Percentiles rank a stretch among this genome's conserved stretches.
Conservation (phyloP, 768 basidiomycete genomes). For the Kwoniella dendrophila region DNA sequence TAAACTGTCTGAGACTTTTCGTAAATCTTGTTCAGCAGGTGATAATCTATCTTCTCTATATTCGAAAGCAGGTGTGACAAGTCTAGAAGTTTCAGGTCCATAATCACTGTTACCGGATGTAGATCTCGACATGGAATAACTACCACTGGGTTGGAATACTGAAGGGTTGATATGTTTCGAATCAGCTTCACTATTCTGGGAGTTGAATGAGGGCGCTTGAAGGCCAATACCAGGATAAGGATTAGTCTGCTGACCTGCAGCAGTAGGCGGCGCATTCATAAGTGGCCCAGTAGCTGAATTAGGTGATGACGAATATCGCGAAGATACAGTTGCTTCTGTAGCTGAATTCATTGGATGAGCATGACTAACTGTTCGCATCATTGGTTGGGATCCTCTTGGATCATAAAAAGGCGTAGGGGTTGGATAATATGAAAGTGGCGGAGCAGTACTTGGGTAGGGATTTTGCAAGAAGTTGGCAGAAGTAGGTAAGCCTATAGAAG, state of each 20-base stretch:
- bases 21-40: conserved; percentile 36
- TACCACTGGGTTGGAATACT: conserved; percentile 27
- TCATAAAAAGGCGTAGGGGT: conserved; percentile 33
- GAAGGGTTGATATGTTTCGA: conserved; percentile 41
- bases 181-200: conserved; percentile 2
- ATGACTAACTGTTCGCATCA: conserved; percentile 48
- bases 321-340: conserved; percentile 39
- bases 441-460: conserved; percentile 26
- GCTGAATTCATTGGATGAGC: conserved; percentile 48
- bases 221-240: neutral
- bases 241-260: conserved; percentile 16
- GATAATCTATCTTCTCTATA: conserved; percentile 33
- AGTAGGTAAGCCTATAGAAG: conserved; percentile 16
- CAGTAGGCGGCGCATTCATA: conserved; percentile 32
- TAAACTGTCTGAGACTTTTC: conserved; percentile 46
- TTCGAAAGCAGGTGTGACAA: conserved; percentile 42
- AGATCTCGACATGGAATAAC: conserved; percentile 47
- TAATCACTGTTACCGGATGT: conserved; percentile 44
- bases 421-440: conserved; percentile 36
- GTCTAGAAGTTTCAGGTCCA: conserved; percentile 25
- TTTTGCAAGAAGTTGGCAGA: conserved; percentile 16
- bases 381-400: conserved; percentile 26
- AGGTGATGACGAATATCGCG: conserved; percentile 49
- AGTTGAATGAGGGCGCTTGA: conserved; percentile 17
- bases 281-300: conserved; percentile 25